Percentiles rank a stretch among this genome's conserved stretches.
Conservation (phyloP, 441 rosid genomes). For the Daphne laureola region DNA sequence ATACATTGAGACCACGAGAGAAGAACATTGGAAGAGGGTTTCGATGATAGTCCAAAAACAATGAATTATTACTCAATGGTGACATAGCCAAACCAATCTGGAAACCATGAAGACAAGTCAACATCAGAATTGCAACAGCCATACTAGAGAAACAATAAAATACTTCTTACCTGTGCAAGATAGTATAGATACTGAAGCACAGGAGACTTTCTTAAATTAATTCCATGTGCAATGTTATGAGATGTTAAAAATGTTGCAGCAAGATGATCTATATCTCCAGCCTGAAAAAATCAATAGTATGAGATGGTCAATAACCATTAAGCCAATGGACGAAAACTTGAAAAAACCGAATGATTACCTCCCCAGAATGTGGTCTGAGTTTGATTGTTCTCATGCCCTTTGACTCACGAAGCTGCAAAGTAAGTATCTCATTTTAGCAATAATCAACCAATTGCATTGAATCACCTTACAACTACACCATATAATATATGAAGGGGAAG, state of each 20-base stretch:
- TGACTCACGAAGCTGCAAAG: slow-evolving; percentile 90
- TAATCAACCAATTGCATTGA: slow-evolving; percentile 5
- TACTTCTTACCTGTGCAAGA: slow-evolving; percentile 67
- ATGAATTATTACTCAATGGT: slow-evolving; percentile 97
- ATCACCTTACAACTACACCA: neutral
- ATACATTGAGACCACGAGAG: slow-evolving; percentile 91
- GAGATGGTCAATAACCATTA: slow-evolving; percentile 11
- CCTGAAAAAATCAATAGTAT: slow-evolving; percentile 41
- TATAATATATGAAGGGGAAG: neutral
- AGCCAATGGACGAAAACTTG: slow-evolving; percentile 3
- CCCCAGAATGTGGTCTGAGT: slow-evolving; percentile 93
- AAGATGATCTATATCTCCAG: slow-evolving; percentile 98
- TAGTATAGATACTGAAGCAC: slow-evolving; percentile 97
- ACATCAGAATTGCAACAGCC: slow-evolving; percentile 14
- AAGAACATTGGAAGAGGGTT: slow-evolving; percentile 92
- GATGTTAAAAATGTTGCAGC: slow-evolving; percentile 95
- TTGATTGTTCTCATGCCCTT: slow-evolving; percentile 98
- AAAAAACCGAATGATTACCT: slow-evolving; percentile 39
- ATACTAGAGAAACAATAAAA: slow-evolving; percentile 9
- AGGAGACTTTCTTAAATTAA: slow-evolving; percentile 94
- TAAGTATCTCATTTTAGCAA: slow-evolving; percentile 13
- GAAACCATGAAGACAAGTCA: slow-evolving; percentile 15
- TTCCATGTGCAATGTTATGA: slow-evolving; percentile 96
- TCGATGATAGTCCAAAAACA: slow-evolving; percentile 91
- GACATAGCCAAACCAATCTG: slow-evolving; percentile 99